Evolutionary conservation across 805 yeast species (phyloP).

Genomic region (Metschnikowia anglica): DNA sequence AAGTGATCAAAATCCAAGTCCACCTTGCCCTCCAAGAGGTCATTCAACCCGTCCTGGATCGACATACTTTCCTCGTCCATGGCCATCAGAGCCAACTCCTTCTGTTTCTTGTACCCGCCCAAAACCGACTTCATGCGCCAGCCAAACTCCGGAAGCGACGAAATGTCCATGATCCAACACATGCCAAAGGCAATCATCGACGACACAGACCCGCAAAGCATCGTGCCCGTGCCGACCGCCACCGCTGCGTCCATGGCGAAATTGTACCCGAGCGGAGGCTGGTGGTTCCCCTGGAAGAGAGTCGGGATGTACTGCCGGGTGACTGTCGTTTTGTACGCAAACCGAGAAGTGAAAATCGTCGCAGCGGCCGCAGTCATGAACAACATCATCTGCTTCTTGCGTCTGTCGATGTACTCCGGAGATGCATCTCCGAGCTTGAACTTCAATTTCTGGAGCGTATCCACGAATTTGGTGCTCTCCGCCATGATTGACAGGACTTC

Average conservation of each 20-base stretch:
- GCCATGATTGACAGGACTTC: not conserved
- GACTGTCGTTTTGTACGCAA: constrained; percentile 73
- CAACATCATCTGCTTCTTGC: constrained; percentile 68
- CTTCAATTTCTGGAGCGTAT: constrained; percentile 14
- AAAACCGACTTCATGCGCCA: constrained; percentile 58
- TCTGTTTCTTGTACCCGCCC: constrained; percentile 67
- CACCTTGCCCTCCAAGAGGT: constrained; percentile 45
- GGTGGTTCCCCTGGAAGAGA: constrained; percentile 79
- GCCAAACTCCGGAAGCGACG: constrained; percentile 68
- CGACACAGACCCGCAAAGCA: constrained; percentile 68
- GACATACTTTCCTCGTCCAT: constrained; percentile 60
- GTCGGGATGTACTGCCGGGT: constrained; percentile 73
- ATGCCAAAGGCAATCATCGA: constrained; percentile 72
- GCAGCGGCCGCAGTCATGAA: constrained; percentile 72
- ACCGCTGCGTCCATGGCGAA: constrained; percentile 80
- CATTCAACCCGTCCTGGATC: constrained; percentile 55
- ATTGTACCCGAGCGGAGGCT: constrained; percentile 74
- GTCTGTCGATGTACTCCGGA: constrained; percentile 55
- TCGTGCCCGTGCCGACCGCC: constrained; percentile 80
- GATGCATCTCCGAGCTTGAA: constrained; percentile 38
- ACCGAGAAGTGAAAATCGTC: constrained; percentile 68
- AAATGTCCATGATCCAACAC: constrained; percentile 78
- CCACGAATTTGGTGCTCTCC: not conserved
- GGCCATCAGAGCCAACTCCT: constrained; percentile 43
- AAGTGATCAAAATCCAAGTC: constrained; percentile 11